phyloP scores from a whole-genome alignment of 176 grass and related monocot species.

The Aegilops bicornis region DNA sequence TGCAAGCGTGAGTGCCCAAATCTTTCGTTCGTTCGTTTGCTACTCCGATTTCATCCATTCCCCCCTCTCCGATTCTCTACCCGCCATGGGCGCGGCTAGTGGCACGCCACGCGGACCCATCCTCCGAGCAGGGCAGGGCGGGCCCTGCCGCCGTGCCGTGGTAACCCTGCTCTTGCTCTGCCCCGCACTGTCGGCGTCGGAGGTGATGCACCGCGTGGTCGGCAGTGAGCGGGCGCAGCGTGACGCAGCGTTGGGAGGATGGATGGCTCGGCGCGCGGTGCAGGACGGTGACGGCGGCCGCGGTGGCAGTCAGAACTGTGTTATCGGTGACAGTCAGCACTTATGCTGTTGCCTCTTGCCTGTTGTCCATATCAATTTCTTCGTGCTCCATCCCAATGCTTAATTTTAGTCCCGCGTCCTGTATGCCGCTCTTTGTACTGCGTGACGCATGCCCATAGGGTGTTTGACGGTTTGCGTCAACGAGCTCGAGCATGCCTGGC shows the following conservation, averaged over 20 bases:
- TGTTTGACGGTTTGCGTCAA: neutral
- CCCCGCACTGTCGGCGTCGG: neutral
- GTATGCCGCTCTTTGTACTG: neutral
- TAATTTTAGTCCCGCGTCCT: neutral
- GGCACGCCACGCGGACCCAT: neutral
- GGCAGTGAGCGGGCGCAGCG: neutral
- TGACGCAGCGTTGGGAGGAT: neutral
- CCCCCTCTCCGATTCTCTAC: neutral
- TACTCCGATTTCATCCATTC: neutral
- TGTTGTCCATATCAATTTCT: neutral
- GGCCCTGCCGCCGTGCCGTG: neutral
- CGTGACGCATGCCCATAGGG: neutral
- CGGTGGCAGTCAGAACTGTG: neutral
- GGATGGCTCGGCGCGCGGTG: neutral
- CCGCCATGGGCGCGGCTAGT: neutral
- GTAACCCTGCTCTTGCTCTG: neutral
- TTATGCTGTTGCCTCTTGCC: neutral
- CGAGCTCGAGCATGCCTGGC: neutral
- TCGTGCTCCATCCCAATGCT: neutral
- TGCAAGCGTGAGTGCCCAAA: neutral
- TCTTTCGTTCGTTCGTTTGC: neutral
- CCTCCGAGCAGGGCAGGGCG: too few relatives aligned
- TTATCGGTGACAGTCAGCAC: too few relatives aligned
- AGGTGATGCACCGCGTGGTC: neutral
- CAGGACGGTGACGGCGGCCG: neutral